Conservation (phyloP, 2,329 filamentous ascomycete species). For the Trichoderma aggressivum region DNA sequence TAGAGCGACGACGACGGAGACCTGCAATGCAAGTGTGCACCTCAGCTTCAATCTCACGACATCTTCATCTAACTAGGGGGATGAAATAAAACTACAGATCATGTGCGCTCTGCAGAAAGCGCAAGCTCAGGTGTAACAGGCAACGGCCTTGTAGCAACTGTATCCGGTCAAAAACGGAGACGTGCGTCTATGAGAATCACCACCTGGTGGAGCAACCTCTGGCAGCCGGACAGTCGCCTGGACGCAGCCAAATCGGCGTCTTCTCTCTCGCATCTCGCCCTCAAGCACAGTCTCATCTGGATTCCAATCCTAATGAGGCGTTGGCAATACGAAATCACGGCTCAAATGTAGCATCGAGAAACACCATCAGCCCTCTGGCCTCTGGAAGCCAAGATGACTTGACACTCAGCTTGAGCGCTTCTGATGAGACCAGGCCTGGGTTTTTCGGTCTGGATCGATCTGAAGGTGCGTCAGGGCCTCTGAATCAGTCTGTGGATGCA, state of each 20-base stretch:
- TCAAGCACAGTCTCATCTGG: neutral
- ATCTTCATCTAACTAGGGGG: neutral
- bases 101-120: constrained; percentile 41
- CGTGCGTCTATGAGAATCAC: constrained; percentile 34
- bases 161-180: constrained; percentile 33
- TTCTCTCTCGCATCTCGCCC: neutral
- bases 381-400: constrained; percentile 20
- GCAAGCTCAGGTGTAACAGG: constrained; percentile 44
- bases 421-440: neutral
- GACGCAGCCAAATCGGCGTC: neutral
- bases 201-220: neutral
- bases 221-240: neutral
- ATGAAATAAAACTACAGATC: constrained; percentile 29
- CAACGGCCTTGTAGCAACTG: constrained; percentile 42
- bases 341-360: neutral
- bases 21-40: constrained; percentile 28
- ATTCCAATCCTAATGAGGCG: neutral
- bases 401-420: neutral
- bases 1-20: constrained; percentile 28
- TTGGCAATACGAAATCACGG: neutral
- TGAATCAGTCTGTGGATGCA: neutral
- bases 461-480: neutral
- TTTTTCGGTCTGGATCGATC: neutral
- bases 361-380: constrained; percentile 13
- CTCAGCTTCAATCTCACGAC: neutral